These are phyloP conservation scores for Xanthoconium purpureum DNA, from an alignment of 768 basidiomycete species.

Conservation along the genomic window DNA sequence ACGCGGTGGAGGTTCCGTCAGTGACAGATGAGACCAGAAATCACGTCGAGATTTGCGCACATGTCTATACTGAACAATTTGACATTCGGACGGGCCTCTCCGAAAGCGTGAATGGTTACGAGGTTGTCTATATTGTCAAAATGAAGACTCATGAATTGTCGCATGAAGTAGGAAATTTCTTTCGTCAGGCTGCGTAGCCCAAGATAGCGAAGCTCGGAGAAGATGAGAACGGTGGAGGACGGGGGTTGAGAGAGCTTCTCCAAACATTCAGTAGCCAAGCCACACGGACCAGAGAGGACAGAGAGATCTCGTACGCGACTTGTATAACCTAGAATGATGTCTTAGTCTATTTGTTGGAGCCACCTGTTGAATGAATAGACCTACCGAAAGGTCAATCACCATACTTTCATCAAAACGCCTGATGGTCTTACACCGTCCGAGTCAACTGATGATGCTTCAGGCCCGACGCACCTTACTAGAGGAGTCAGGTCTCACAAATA, in stretches of 20 bases:
- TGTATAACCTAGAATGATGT: neutral
- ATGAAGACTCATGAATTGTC: too few species aligned
- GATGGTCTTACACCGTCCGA: neutral
- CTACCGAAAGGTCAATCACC: neutral
- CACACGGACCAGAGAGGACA: neutral
- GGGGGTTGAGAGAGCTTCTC: neutral
- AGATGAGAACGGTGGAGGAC: neutral
- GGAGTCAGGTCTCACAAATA: neutral
- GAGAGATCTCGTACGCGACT: neutral
- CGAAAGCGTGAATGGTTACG: too few species aligned
- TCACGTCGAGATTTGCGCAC: too few species aligned
- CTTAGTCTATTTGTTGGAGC: neutral
- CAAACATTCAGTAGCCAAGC: too few species aligned
- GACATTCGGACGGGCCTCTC: too few species aligned
- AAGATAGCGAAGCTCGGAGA: neutral
- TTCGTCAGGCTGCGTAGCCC: accelerated
- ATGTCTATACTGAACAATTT: too few species aligned
- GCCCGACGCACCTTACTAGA: neutral
- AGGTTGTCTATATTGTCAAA: too few species aligned
- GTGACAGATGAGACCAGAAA: neutral
- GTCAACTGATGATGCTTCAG: neutral
- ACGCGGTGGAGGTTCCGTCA: too few species aligned
- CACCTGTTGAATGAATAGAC: neutral
- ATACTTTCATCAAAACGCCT: neutral
- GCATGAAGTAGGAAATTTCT: neutral